phyloP scores from a whole-genome alignment of 1,284 basidiomycete species.

The Meripilus lineatus region DNA sequence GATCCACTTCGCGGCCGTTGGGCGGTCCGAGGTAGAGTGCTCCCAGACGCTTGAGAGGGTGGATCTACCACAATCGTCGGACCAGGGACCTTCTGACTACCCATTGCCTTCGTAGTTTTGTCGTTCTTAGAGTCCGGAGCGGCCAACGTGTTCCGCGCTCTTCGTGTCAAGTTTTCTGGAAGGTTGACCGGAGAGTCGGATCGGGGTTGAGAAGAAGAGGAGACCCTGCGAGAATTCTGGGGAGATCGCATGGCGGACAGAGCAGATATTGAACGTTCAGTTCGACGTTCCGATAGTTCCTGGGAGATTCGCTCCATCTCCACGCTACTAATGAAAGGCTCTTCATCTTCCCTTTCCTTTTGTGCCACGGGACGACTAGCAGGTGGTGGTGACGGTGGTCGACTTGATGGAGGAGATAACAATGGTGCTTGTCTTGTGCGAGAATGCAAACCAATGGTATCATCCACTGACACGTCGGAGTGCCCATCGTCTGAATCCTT shows the following conservation, averaged over 20 bases:
- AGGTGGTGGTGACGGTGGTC: background rate
- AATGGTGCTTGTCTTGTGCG: background rate
- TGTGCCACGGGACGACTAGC: background rate
- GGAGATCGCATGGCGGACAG: conserved; percentile 14
- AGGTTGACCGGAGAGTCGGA: no score
- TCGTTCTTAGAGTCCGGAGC: no score
- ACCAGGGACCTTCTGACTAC: no score
- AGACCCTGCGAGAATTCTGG: background rate
- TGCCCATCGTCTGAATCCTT: conserved; percentile 19
- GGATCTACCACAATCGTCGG: no score
- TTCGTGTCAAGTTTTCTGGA: no score
- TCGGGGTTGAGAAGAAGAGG: background rate
- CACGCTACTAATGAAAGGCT: conserved; percentile 38
- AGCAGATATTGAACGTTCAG: conserved; percentile 33
- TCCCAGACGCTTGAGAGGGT: no score
- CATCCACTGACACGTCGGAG: conserved; percentile 10
- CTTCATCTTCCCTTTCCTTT: background rate
- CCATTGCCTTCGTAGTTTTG: no score
- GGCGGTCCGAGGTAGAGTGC: no score
- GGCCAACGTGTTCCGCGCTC: no score
- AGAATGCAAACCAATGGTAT: background rate
- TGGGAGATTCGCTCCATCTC: conserved; percentile 51
- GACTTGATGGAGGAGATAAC: no score
- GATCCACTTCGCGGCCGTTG: no score
- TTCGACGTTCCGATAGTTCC: conserved; percentile 56